Base-by-base conservation (phyloP, 768 basidiomycete species). In the Mycena albidolilacea region DNA sequence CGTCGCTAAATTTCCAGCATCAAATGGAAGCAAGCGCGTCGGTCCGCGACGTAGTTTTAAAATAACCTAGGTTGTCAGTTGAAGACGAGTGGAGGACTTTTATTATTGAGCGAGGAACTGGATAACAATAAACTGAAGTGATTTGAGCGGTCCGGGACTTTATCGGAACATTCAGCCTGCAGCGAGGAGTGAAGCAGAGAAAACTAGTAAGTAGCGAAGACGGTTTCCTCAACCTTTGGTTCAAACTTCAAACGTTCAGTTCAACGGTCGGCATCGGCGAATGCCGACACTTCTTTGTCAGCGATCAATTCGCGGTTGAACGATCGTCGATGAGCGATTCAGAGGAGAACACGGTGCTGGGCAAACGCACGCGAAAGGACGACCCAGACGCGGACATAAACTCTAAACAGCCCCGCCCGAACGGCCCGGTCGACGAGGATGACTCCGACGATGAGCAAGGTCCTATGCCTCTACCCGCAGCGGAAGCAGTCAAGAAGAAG, bases 381-480 rank as follows among this genome's bases (percentile, higher is more conserved):
- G 78, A 76, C 77, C 14, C 81, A 81, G 75, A 79, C 48, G 80
- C 76, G 23, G 76, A 77, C 58, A 72, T 58, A 21, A 69, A 67
- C n/a, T 69, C 67, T 38, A 58, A 39, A 61, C 71, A 43, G 23
- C 38, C 66, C 5, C 81, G 76, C 46, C 65, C 76, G 61, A 55
- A 76, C 17, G 41, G 70, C n/a, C 79, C 81, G 21, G 79, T 80
- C 38, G 86, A 86, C 2, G 85, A 87, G 7, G 85, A 86, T 30
- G 90, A 91, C 44, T 90, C 90, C 30, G 90, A 91, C 75, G 92
- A 93, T 77, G 92, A 93, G 76, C 95, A 97, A 78, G 87, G 96
- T 50, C 96, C 95, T 8, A 96, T 97, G 95, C 96, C 96, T 11
- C 84, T 95, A 84, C 90, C 82, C 19, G 78, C 82, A 71, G 75